Evolutionary conservation across 805 yeast genomes (phyloP), one percentile per base, ranked within the genome.

Genomic region (Teunomyces pallodes): DNA sequence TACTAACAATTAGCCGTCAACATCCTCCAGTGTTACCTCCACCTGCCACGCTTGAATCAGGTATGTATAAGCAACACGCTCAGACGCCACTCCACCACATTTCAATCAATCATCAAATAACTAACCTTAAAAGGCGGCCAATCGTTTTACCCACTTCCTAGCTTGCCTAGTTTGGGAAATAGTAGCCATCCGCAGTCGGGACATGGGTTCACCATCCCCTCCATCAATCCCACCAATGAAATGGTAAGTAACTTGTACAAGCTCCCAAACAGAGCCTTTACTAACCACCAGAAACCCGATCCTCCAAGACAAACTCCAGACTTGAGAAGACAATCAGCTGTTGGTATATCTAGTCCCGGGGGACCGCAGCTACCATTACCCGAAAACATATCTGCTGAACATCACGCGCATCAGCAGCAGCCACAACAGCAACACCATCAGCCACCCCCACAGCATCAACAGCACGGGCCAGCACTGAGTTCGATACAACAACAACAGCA

Each of bases 1-100:
- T 30, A 29, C 35, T 29, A 42, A 29, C 38, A 16, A 45, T 43
- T 51, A 79, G 83, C 55, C 83, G 81, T 58, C 84, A 77, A 61
- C 79, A 70, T 43, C 81, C 83, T 5, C 84, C 84, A 9, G 83
- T 80, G 13, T 69, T 81, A 51, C 85, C 84, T 5, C 84, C 85
- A 9, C 84, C 85, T 13, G 79, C 80, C 13, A 66, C 75, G 36
- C 67, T 78, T 52, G 82, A 78, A 56, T 67, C 77, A 47, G 77
- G 80, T 73, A 72, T 46, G 77, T 74, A 38, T 39, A 9, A 9
- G 7, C 29, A 13, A 9, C 38, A 32, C 35, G 17, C 35, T 16
- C 17, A 32, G 35, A 16, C 35, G 16, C 9, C 35, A 32, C n/a
- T n/a, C 35, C 35, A 32, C 9, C 10, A 32, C 16, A 32, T 32